phyloP scores from a whole-genome alignment of 805 yeast genomes.

The Candida verbasci region DNA sequence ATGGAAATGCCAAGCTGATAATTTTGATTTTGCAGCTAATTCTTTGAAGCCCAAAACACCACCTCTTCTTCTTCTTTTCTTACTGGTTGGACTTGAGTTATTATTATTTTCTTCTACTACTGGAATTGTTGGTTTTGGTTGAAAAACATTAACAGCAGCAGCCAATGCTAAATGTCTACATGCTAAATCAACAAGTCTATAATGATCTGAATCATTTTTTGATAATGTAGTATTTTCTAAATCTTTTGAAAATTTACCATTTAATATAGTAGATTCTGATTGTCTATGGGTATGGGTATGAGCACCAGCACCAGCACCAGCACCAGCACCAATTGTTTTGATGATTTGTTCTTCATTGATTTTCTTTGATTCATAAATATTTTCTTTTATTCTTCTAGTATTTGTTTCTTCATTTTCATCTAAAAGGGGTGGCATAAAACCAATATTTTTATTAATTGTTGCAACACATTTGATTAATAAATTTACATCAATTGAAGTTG shows the following conservation, averaged over 20 bases:
- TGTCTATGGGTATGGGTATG: slow-evolving; percentile 15
- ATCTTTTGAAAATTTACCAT: slow-evolving; percentile 21
- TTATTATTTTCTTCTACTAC: slow-evolving; percentile 9
- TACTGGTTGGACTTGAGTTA: slow-evolving; percentile 7
- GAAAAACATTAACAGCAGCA: slow-evolving; percentile 48
- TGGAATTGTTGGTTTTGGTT: slow-evolving; percentile 16
- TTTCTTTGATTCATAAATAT: slow-evolving; percentile 24
- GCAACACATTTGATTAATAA: slow-evolving; percentile 48
- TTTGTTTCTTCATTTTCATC: slow-evolving; percentile 42
- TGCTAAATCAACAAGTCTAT: slow-evolving; percentile 67
- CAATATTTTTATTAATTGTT: slow-evolving; percentile 52
- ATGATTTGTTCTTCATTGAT: slow-evolving; percentile 20
- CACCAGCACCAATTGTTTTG: slow-evolving; percentile 15
- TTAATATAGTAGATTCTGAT: slow-evolving; percentile 25
- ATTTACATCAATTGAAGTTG: slow-evolving; percentile 43
- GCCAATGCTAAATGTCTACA: slow-evolving; percentile 82
- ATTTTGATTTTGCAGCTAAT: slow-evolving; percentile 75
- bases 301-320: neutral
- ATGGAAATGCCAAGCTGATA: slow-evolving; percentile 92
- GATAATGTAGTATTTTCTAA: slow-evolving; percentile 26
- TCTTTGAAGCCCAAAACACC: slow-evolving; percentile 83
- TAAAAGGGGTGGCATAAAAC: slow-evolving; percentile 50
- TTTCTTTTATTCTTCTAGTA: slow-evolving; percentile 32
- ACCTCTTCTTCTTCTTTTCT: slow-evolving; percentile 60
- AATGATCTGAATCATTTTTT: slow-evolving; percentile 65